These are phyloP conservation scores for Gonium pectorale DNA, from an alignment of 139 green algal species.

Conservation along the genomic window DNA sequence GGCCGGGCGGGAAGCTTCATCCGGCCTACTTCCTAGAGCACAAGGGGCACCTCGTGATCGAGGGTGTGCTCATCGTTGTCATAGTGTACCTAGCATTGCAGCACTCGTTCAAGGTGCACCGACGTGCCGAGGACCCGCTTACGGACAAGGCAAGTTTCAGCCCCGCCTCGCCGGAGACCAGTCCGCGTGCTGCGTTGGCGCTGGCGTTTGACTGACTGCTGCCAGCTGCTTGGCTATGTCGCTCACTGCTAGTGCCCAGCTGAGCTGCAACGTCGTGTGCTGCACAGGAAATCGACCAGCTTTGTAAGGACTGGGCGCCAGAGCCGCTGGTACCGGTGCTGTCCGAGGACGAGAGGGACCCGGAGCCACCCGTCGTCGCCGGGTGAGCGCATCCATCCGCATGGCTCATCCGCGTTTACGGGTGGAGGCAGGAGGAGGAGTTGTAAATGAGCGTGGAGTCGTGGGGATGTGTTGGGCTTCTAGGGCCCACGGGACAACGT, in stretches of 20 bases:
- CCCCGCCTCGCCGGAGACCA: no score
- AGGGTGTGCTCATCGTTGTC: constrained; percentile 79
- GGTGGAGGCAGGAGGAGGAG: no score
- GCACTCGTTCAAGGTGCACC: constrained; percentile 65
- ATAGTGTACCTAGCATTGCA: constrained; percentile 87
- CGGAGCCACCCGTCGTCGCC: constrained; percentile 67
- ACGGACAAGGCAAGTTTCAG: constrained; percentile 81
- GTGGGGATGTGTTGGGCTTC: no score
- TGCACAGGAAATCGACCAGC: constrained; percentile 87
- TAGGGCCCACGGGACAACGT: no score
- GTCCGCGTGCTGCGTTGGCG: no score
- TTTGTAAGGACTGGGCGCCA: constrained; percentile 91
- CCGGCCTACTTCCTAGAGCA: constrained; percentile 84
- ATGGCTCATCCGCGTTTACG: no score
- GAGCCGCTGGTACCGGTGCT: constrained; percentile 78
- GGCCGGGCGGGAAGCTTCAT: constrained; percentile 84
- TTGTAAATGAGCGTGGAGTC: no score
- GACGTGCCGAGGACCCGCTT: constrained; percentile 65
- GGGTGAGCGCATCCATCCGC: no score
- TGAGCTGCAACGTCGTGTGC: no score
- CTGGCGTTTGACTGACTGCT: no score
- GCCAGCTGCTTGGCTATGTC: no score
- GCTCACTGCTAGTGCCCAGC: no score
- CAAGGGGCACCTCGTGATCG: constrained; percentile 84
- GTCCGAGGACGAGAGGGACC: constrained; percentile 44